phyloP scores from a whole-genome alignment of 1,284 basidiomycete genomes.

The Ceratobasidium sp. region DNA sequence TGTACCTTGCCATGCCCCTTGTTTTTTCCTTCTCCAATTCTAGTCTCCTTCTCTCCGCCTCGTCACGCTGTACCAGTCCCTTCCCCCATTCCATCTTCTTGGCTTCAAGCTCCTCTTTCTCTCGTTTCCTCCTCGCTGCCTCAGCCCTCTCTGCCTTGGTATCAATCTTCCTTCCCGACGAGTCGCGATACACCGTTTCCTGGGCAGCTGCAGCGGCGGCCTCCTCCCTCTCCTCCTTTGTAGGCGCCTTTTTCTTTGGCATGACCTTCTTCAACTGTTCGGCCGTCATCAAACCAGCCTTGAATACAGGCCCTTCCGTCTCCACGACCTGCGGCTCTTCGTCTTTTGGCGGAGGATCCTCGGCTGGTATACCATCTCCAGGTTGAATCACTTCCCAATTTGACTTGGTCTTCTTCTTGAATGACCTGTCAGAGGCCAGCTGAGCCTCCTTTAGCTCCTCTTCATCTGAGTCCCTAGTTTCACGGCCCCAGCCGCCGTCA shows the following conservation, averaged over 20 bases:
- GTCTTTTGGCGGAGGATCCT: conserved; percentile 67
- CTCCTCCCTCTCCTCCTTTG: conserved; percentile 55
- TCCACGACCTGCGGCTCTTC: conserved; percentile 68
- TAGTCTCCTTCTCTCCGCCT: conserved; percentile 66
- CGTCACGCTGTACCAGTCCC: conserved; percentile 86
- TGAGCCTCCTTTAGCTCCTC: conserved; percentile 56
- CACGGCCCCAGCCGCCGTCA: conserved; percentile 58
- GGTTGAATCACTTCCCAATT: conserved; percentile 51
- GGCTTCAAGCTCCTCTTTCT: conserved; percentile 82
- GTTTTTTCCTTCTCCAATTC: conserved; percentile 73
- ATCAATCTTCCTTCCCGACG: conserved; percentile 87
- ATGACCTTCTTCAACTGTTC: conserved; percentile 65
- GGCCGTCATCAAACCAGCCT: conserved; percentile 77
- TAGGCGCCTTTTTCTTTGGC: conserved; percentile 50
- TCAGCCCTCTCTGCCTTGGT: conserved; percentile 83
- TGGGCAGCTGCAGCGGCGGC: conserved; percentile 71
- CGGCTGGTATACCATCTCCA: conserved; percentile 66
- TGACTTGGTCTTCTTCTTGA: conserved; percentile 69
- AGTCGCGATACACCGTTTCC: conserved; percentile 95
- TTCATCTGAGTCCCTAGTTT: conserved; percentile 54
- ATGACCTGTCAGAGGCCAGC: conserved; percentile 70
- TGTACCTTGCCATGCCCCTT: conserved; percentile 72
- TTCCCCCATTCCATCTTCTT: conserved; percentile 97
- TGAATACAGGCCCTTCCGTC: conserved; percentile 55
- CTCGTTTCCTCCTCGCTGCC: conserved; percentile 76